Conservation (phyloP, 2,329 filamentous ascomycete genomes). For the Didymella lethalis region DNA sequence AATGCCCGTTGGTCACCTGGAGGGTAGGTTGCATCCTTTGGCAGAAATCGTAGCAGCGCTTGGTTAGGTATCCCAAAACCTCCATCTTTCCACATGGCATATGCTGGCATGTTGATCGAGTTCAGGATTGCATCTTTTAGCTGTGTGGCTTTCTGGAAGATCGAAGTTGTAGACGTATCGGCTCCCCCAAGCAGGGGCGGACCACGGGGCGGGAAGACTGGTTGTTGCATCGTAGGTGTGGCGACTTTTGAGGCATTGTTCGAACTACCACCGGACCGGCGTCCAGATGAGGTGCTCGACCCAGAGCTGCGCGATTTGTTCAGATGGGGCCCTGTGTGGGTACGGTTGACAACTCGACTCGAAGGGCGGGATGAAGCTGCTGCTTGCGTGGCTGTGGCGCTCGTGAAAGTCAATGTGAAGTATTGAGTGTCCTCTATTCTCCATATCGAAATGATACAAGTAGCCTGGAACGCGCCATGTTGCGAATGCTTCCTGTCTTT, state of each 20-base stretch:
- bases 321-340: slow-evolving; percentile 44
- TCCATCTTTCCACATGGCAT: slow-evolving; percentile 82
- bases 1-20: slow-evolving; percentile 59
- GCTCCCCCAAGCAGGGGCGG: slow-evolving; percentile 64
- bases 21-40: slow-evolving; percentile 49
- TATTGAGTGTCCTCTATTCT: slow-evolving; percentile 72
- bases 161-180: slow-evolving; percentile 66
- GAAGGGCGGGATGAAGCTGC: slow-evolving; percentile 31
- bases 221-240: slow-evolving; percentile 65
- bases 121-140: slow-evolving; percentile 82
- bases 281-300: slow-evolving; percentile 52
- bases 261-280: slow-evolving; percentile 42
- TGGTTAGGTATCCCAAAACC: slow-evolving; percentile 77
- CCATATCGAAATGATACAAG: slow-evolving; percentile 81
- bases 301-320: slow-evolving; percentile 47
- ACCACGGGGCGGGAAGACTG: slow-evolving; percentile 71
- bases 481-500: slow-evolving; percentile 27
- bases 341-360: slow-evolving; percentile 54
- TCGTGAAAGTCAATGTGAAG: slow-evolving; percentile 79
- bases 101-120: slow-evolving; percentile 75
- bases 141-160: slow-evolving; percentile 74
- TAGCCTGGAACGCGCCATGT: slow-evolving; percentile 62
- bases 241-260: slow-evolving; percentile 51
- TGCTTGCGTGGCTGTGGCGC: slow-evolving; percentile 50
- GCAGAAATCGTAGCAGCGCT: slow-evolving; percentile 59